phyloP scores from a whole-genome alignment of 352 stramenopile species.

The Globisporangium cylindrosporum region DNA sequence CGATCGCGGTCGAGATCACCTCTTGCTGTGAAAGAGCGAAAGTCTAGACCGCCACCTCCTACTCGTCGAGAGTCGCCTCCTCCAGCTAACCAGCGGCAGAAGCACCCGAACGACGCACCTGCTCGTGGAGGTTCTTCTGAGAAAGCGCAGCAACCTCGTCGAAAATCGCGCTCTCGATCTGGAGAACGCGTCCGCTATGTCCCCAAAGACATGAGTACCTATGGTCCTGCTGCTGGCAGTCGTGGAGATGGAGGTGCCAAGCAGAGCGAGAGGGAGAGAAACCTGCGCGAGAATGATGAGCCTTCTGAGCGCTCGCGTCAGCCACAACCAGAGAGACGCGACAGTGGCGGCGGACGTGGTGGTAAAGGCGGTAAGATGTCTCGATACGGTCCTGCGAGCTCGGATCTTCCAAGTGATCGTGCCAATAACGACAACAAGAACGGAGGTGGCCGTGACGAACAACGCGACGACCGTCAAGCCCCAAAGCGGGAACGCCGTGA shows the following conservation, averaged over 20 bases:
- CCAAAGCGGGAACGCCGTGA: constrained; percentile 1
- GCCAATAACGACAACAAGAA: background rate
- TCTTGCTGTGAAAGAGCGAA: background rate
- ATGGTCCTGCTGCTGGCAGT: constrained; percentile 1
- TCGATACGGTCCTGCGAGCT: constrained; percentile 14
- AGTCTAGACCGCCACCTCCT: background rate
- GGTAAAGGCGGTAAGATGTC: constrained; percentile 9
- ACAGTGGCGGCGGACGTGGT: background rate
- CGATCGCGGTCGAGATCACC: constrained; percentile 14
- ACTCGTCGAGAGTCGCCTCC: constrained; percentile 3
- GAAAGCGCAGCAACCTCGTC: background rate
- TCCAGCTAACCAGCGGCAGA: background rate
- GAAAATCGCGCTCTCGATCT: constrained; percentile 16
- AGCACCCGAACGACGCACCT: background rate
- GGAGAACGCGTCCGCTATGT: constrained; percentile 6
- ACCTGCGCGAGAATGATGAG: constrained; percentile 5
- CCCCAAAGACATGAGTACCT: constrained; percentile 11
- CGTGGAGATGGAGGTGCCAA: background rate
- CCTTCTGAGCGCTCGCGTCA: constrained; percentile 8
- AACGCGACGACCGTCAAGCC: constrained; percentile 14
- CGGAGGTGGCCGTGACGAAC: constrained; percentile 17
- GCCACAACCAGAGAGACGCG: constrained; percentile 10
- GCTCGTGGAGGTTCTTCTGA: background rate
- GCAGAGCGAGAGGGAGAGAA: background rate
- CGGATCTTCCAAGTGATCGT: constrained; percentile 6